These are phyloP conservation scores for Venturia oleaginea DNA, from an alignment of 2,329 filamentous ascomycete species.

Conservation along the genomic window DNA sequence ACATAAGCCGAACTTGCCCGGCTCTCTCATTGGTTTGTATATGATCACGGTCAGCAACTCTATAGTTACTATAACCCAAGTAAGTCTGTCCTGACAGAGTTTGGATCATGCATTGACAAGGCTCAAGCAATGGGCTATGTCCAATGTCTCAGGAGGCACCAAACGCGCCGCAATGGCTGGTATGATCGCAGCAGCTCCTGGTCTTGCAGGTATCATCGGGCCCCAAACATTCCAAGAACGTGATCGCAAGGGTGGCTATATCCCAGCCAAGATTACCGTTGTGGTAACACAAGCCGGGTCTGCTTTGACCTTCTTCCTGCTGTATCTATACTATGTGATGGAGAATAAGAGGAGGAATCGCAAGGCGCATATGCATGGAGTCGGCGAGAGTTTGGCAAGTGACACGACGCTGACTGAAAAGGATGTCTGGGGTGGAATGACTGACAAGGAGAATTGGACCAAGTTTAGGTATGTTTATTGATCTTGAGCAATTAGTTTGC, in stretches of 20 bases:
- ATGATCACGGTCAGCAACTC: neutral
- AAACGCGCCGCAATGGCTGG: conserved; percentile 7
- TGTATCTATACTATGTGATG: neutral
- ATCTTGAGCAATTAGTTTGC: too few species aligned
- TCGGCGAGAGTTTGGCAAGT: neutral
- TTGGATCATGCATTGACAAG: neutral
- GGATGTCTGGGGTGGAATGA: neutral
- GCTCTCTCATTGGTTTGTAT: conserved; percentile 4
- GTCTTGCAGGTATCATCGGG: neutral
- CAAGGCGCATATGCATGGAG: neutral
- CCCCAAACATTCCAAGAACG: conserved; percentile 10
- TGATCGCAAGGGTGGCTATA: neutral
- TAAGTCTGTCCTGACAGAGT: neutral
- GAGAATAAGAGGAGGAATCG: conserved; percentile 2
- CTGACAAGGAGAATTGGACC: too few species aligned
- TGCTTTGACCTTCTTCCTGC: neutral
- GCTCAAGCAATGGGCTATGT: conserved; percentile 2
- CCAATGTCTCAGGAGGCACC: conserved; percentile 9
- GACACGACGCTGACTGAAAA: neutral
- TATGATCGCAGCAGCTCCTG: neutral
- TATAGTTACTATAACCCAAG: neutral
- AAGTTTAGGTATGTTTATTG: too few species aligned
- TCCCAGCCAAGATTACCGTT: conserved; percentile 6
- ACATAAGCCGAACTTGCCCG: neutral
- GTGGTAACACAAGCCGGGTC: conserved; percentile 17